phyloP scores from a whole-genome alignment of 106 monocot species.

The Dendrobium nobile region DNA sequence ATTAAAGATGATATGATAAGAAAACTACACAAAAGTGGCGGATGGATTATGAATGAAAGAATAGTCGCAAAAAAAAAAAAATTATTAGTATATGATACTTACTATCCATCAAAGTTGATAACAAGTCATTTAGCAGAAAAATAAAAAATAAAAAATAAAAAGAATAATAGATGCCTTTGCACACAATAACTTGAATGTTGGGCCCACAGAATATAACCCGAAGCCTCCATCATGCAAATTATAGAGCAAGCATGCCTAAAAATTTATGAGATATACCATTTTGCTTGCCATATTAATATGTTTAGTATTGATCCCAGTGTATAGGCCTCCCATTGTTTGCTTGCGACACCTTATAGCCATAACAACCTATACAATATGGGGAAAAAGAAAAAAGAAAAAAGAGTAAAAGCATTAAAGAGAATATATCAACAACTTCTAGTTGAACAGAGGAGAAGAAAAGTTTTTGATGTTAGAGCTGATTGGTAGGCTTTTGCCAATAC shows the following conservation, averaged over 20 bases:
- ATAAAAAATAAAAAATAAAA: no score
- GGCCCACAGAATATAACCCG: background rate
- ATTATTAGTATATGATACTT: no score
- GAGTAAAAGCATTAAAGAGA: background rate
- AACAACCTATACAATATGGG: constrained; percentile 47
- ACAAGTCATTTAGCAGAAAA: no score
- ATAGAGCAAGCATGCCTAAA: background rate
- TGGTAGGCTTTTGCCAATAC: background rate
- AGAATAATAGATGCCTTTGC: background rate
- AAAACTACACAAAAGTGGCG: no score
- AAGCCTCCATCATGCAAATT: background rate
- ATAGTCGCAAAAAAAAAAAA: no score
- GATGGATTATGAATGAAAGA: no score
- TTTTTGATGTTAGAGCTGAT: background rate
- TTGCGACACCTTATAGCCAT: constrained; percentile 67
- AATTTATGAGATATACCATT: constrained; percentile 42
- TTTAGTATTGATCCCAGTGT: constrained; percentile 73
- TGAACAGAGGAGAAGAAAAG: background rate
- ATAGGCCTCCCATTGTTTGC: constrained; percentile 53
- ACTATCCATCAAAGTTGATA: no score
- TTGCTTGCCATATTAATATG: constrained; percentile 81
- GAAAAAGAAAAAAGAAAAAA: background rate
- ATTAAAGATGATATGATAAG: background rate
- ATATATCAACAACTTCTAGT: background rate
- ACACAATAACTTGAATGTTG: background rate